These are phyloP conservation scores for Phytophthora colocasiae DNA, from an alignment of 352 stramenopile genomes.

Conservation along the genomic window DNA sequence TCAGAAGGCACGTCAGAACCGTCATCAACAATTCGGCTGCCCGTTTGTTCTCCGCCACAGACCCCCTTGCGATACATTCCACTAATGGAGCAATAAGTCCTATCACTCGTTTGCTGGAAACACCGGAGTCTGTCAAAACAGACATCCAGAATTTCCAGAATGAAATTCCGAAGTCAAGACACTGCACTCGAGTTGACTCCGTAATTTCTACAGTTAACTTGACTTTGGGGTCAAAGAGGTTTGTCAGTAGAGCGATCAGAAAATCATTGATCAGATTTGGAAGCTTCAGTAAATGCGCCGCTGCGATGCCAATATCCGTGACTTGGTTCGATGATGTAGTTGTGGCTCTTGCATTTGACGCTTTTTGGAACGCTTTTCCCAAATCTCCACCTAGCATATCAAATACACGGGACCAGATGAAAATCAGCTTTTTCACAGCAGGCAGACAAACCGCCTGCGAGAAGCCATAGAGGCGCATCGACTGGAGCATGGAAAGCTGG, in stretches of 20 bases:
- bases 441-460: conserved; percentile 56
- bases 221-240: conserved; percentile 48
- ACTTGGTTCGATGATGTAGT: conserved; percentile 37
- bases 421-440: conserved; percentile 77
- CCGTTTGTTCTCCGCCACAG: conserved; percentile 64
- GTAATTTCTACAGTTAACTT: conserved; percentile 36
- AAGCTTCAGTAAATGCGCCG: conserved; percentile 64
- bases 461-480: conserved; percentile 71
- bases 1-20: conserved; percentile 59
- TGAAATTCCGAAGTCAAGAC: conserved; percentile 72
- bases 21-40: conserved; percentile 76
- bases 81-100: conserved; percentile 60
- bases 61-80: conserved; percentile 57
- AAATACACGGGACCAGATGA: conserved; percentile 79
- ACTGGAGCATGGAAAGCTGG: conserved; percentile 73
- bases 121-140: conserved; percentile 56
- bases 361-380: conserved; percentile 42
- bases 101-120: conserved; percentile 61
- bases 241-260: conserved; percentile 55
- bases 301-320: conserved; percentile 37
- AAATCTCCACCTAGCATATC: conserved; percentile 56
- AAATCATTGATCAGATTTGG: conserved; percentile 80
- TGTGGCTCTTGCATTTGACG: conserved; percentile 25
- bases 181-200: conserved; percentile 64
- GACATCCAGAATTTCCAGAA: conserved; percentile 81